Conservation (phyloP, 2,329 filamentous ascomycete genomes). For the Stemphylium beticola region DNA sequence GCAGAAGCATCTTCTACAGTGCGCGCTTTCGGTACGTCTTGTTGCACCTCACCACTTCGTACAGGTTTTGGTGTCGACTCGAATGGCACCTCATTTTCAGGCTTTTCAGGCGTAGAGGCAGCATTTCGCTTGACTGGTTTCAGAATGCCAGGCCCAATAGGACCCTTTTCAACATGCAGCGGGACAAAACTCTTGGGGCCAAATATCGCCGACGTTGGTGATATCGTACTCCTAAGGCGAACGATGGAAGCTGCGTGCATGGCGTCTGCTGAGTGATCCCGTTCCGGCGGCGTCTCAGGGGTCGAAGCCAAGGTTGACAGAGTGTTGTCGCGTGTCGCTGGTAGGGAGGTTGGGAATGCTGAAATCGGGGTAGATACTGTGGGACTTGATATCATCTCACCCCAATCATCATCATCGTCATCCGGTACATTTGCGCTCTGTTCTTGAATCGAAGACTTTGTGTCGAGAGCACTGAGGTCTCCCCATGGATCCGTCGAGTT, state of each 20-base stretch:
- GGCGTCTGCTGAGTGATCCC: conserved; percentile 22
- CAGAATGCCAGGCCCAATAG: conserved; percentile 39
- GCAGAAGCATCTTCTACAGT: not conserved
- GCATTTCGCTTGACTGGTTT: conserved; percentile 29
- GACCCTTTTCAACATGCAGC: conserved; percentile 28
- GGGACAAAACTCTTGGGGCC: conserved; percentile 38
- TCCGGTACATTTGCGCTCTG: conserved; percentile 1
- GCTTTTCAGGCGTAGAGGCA: conserved; percentile 16
- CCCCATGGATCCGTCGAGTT: conserved; percentile 25
- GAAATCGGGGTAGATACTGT: conserved; percentile 30
- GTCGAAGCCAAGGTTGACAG: conserved; percentile 19
- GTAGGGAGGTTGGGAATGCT: conserved; percentile 14
- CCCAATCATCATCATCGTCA: conserved; percentile 47
- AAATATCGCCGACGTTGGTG: conserved; percentile 44
- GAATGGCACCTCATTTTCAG: not conserved
- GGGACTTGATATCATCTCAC: conserved; percentile 49
- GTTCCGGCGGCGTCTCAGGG: conserved; percentile 13
- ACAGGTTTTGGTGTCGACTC: not conserved
- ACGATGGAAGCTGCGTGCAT: conserved; percentile 40
- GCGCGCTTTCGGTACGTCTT: not conserved
- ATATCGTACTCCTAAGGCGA: conserved; percentile 40
- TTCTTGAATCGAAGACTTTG: conserved; percentile 6
- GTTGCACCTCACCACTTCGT: not conserved
- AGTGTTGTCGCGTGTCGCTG: conserved; percentile 14
- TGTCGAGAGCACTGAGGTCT: conserved; percentile 22